A percentile compares a stretch with the other conserved stretches of the same genome.
Evolutionary conservation across 345 rosid species (phyloP).

Genomic region (Fremontodendron californicum): DNA sequence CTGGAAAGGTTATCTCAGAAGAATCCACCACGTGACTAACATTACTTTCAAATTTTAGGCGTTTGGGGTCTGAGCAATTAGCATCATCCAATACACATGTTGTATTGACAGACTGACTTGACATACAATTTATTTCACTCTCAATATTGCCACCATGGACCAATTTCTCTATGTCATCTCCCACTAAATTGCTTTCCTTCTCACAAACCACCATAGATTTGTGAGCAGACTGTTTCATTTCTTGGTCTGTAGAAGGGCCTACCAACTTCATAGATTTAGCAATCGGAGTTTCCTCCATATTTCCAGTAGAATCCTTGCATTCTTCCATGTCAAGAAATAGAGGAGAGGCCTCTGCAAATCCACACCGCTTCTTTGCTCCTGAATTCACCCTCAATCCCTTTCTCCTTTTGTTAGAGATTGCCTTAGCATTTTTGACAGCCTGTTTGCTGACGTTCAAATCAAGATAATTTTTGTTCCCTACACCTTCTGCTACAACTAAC

Average conservation of each 20-base stretch:
- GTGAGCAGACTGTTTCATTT: background rate
- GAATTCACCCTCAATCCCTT: background rate
- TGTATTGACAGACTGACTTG: background rate
- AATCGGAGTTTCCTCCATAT: constrained; percentile 13
- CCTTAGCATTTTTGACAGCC: background rate
- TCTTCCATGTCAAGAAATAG: background rate
- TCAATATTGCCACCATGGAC: background rate
- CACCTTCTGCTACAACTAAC: constrained; percentile 15
- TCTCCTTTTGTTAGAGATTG: constrained; percentile 5
- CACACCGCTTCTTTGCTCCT: constrained; percentile 1
- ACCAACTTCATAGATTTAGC: background rate
- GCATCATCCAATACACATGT: background rate
- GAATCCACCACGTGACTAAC: background rate
- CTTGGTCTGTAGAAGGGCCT: constrained; percentile 5
- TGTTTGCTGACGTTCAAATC: background rate
- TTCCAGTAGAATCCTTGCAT: background rate
- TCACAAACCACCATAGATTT: background rate
- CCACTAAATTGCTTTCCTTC: background rate
- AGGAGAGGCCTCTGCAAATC: background rate
- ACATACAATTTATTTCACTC: background rate
- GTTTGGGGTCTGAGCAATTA: background rate
- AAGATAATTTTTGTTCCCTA: background rate
- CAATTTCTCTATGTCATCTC: background rate
- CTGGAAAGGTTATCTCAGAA: background rate
- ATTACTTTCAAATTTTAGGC: background rate